These are phyloP conservation scores for Ilyonectria destructans DNA, from an alignment of 2,329 filamentous ascomycete genomes.

Conservation along the genomic window DNA sequence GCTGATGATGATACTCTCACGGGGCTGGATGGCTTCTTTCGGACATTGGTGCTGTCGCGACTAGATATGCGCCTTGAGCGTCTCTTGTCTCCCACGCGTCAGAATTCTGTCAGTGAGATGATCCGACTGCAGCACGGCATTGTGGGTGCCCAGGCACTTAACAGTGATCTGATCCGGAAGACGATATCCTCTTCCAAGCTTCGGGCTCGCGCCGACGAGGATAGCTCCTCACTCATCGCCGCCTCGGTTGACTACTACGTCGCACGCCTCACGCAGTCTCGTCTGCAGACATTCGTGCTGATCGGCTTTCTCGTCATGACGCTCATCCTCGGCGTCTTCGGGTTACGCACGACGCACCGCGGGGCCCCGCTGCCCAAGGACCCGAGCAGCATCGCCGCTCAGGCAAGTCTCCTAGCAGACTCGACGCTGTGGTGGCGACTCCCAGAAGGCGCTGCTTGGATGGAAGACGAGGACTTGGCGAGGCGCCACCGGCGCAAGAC, in stretches of 20 bases:
- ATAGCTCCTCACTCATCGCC: constrained; percentile 29
- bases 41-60: constrained; percentile 46
- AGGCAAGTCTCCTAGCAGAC: constrained; percentile 50
- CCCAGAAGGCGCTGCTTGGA: constrained; percentile 49
- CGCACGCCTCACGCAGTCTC: constrained; percentile 43
- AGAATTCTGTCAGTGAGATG: constrained; percentile 43
- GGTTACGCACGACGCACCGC: constrained; percentile 44
- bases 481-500: constrained; percentile 48
- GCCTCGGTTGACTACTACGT: constrained; percentile 44
- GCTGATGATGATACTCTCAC: constrained; percentile 37
- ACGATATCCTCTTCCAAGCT: constrained; percentile 28
- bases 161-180: constrained; percentile 37
- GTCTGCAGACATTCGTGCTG: constrained; percentile 44
- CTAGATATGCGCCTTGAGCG: constrained; percentile 43
- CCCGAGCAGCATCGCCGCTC: constrained; percentile 50
- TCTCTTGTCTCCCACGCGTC: constrained; percentile 40
- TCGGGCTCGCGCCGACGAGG: constrained; percentile 24
- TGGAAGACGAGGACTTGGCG: constrained; percentile 47
- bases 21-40: constrained; percentile 49
- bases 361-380: constrained; percentile 44
- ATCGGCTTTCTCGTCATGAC: constrained; percentile 41
- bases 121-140: constrained; percentile 47
- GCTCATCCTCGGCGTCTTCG: constrained; percentile 42
- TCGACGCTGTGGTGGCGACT: constrained; percentile 50
- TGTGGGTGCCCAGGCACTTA: constrained; percentile 48